Evolutionary conservation across 1,284 basidiomycete genomes (phyloP), one percentile per base, ranked within the genome.

Genomic region (Pseudozyma thailandica): DNA sequence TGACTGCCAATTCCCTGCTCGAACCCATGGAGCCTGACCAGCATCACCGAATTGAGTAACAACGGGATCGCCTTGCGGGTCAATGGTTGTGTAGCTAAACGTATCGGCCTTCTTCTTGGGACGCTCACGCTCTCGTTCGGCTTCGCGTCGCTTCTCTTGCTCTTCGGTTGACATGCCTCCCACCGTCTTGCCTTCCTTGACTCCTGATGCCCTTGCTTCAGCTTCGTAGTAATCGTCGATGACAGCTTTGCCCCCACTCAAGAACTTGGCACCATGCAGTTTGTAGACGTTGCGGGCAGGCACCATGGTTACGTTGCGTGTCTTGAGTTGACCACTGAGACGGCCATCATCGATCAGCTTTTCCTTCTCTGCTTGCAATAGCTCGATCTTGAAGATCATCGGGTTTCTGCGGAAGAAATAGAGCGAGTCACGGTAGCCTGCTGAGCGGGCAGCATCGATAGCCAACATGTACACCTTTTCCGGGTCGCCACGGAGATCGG

Each of bases 151-250:
- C 18, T 68, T 59, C 55, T 76, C 71, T 35, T 72, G 72, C 37
- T 79, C 70, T 28, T 77, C 57, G 20, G 48, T 63, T 51, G 76
- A 65, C 50, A 71, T 69, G 35, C 68, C 70, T 39, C 71, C 76
- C 10, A 79, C 79, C n/a, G 62, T 53, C 46, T 79, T 79, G 50
- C 80, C 82, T 48, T 83, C 82, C 50, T 73, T 61, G 58, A 70
- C 72, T 27, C 78, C 79, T 2, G 72, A 75, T 20, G 87, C 88
- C 1, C 90, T 86, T 0, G 88, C 88, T 56, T 90, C 90, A 39
- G 90, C 90, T 84, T 96, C 93, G 84, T 93, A 93, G 84, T 98
- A 98, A 85, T 98, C 95, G 81, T 98, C 95, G 18, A 89, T 87
- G 3, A 98, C 90, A 88, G 92, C 93, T 78, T 89, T 88, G 3